Evolutionary conservation across 805 yeast species (phyloP).

Genomic region (Nakazawaea populi): DNA sequence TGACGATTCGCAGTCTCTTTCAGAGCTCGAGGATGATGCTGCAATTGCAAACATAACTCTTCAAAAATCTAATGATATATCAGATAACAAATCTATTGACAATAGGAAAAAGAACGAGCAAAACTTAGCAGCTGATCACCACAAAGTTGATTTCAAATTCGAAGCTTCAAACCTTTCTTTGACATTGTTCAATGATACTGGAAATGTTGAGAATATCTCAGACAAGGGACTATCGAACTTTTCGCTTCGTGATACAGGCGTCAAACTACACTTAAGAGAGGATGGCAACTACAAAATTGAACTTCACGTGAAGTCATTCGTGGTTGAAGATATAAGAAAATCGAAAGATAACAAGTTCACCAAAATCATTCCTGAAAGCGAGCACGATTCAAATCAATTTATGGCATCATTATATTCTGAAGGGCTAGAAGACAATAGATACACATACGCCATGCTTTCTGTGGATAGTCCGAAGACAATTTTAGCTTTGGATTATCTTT

Average conservation of each 20-base stretch:
- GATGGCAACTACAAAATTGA: constrained; percentile 55
- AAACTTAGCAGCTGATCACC: constrained; percentile 23
- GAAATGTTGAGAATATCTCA: constrained; percentile 25
- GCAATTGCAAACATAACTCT: constrained; percentile 51
- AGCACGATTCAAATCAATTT: constrained; percentile 65
- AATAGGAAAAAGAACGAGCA: constrained; percentile 18
- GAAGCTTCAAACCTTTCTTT: constrained; percentile 59
- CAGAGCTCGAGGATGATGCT: constrained; percentile 58
- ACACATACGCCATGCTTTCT: constrained; percentile 48
- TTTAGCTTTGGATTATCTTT: constrained; percentile 78
- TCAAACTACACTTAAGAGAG: constrained; percentile 43
- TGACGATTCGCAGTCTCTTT: constrained; percentile 30
- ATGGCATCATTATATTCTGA: constrained; percentile 44
- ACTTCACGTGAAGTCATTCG: constrained; percentile 63
- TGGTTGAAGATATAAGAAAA: constrained; percentile 68
- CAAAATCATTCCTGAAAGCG: constrained; percentile 70
- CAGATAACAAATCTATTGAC: background rate
- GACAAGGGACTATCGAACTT: constrained; percentile 46
- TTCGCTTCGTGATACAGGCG: constrained; percentile 52
- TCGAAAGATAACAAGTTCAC: constrained; percentile 63
- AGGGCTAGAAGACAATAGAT: constrained; percentile 31
- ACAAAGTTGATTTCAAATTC: constrained; percentile 43
- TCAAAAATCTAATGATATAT: constrained; percentile 8
- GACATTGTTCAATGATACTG: constrained; percentile 52
- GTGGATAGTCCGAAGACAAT: constrained; percentile 79